These are phyloP conservation scores for Colletotrichum gigasporum DNA, from an alignment of 2,329 filamentous ascomycete genomes.

Conservation along the genomic window DNA sequence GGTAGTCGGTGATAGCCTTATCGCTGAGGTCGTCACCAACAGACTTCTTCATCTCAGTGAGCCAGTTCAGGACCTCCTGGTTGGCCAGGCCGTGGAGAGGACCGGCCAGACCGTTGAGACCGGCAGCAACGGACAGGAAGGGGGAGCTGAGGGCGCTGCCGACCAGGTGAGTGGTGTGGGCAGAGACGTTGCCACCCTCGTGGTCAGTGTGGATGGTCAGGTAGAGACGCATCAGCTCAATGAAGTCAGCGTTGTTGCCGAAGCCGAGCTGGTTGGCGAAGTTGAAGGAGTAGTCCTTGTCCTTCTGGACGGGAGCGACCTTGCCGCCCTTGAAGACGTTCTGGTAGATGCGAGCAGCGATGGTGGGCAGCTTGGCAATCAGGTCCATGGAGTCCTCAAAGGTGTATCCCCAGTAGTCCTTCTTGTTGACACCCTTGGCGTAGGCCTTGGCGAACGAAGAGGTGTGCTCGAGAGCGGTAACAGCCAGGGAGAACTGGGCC, in stretches of 20 bases:
- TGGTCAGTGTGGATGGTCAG: slow-evolving; percentile 99
- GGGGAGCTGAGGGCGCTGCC: slow-evolving; percentile 96
- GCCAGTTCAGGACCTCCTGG: slow-evolving; percentile 99
- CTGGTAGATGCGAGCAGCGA: slow-evolving; percentile 98
- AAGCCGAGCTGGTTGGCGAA: slow-evolving; percentile 99
- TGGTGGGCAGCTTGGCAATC: slow-evolving; percentile 99
- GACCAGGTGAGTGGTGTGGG: slow-evolving; percentile 98
- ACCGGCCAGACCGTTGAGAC: slow-evolving; percentile 97
- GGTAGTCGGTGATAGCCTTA: slow-evolving; percentile 96
- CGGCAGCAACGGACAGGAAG: slow-evolving; percentile 94
- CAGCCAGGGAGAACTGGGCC: slow-evolving; percentile 98
- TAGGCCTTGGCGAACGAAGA: slow-evolving; percentile 98
- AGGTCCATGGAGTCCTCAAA: slow-evolving; percentile 99
- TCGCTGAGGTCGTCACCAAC: slow-evolving; percentile 96
- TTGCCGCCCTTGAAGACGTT: slow-evolving; percentile 99
- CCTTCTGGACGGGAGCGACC: slow-evolving; percentile 94
- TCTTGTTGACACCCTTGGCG: slow-evolving; percentile 98
- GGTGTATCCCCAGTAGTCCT: slow-evolving; percentile 99
- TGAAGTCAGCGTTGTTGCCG: slow-evolving; percentile 92
- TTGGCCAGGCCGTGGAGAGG: slow-evolving; percentile 99
- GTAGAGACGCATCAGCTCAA: slow-evolving; percentile 99
- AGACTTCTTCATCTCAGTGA: slow-evolving; percentile 97
- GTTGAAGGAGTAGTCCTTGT: slow-evolving; percentile 99
- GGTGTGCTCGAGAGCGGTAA: slow-evolving; percentile 98
- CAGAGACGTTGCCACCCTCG: slow-evolving; percentile 98